Base-by-base conservation (phyloP, 164 flowering plant genomes). In the Dillenia suffruticosa region DNA sequence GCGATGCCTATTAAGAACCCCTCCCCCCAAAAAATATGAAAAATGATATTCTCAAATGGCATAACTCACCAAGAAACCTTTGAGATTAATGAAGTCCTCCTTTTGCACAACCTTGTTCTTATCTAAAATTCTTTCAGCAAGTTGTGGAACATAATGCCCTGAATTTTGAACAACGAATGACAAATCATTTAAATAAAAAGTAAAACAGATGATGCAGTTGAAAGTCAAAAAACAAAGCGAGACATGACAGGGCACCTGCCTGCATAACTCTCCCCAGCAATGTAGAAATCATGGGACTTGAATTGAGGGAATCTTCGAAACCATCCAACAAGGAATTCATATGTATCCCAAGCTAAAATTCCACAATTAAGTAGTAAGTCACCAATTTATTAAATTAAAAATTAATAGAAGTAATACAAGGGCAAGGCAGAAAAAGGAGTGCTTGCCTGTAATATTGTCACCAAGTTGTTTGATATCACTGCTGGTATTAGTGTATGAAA, bases 191-290 rank as follows among this genome's bases (percentile, higher is more conserved):
- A 52, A 3, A 8, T 16, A 14, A 52, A 51, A 52, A 52, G 55
- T 15, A 26, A 52, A 58, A 46, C n/a, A 46, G 13, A 6, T 12
- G 19, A 22, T 32, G 7, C 40, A 32, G 40, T 32, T 32, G 40
- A 32, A 32, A 32, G 40, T 5, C 6, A 7, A 32, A 32, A 6
- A 32, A 32, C 7, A 32, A 5, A 2, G 7, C 46, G 5, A 53
- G 9, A 3, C 9, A 15, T 2, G 5, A 22, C 24, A 1, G 9
- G 45, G 17, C 15, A 40, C 10, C 10, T 77, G 83, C 96, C 96
- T 75, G 85, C 96, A 51, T 89, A 87, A 72, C 98, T 89, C 68
- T 92, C 98, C 9, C 98, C 98, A 32, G 95, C 43, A 26, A 92
- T 80, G 78, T 76, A 89, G 64, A 89, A 88, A 5, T 89, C 88